Percentiles rank a stretch among this genome's conserved stretches.
Evolutionary conservation across 2,329 filamentous ascomycete species (phyloP).

Genomic region (Aspergillus jensenii): DNA sequence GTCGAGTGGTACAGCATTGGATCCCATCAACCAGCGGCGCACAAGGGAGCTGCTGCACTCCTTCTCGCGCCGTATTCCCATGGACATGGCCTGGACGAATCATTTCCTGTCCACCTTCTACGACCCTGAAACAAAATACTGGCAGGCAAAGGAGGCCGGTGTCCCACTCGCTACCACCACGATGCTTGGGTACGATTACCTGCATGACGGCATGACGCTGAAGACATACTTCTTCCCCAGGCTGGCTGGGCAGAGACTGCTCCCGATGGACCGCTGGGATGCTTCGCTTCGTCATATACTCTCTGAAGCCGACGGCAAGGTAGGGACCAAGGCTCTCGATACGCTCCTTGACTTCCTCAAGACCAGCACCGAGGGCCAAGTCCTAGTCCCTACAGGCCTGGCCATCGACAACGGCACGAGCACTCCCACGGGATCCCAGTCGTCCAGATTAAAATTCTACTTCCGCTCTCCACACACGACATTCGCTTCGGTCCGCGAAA

Average conservation of each 20-base stretch:
- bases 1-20: background rate
- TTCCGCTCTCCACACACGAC: background rate
- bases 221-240: constrained; percentile 1
- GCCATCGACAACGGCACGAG: background rate
- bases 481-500: background rate
- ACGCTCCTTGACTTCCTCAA: background rate
- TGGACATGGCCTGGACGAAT: background rate
- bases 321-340: background rate
- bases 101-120: background rate
- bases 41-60: background rate
- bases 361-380: background rate
- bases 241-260: background rate
- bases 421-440: background rate
- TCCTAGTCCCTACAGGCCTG: background rate
- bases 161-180: background rate
- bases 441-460: background rate
- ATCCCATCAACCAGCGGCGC: background rate
- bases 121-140: background rate
- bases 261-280: background rate
- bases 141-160: background rate
- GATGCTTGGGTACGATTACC: background rate
- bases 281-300: background rate
- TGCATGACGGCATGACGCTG: background rate
- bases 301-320: background rate
- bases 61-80: background rate